phyloP scores from a whole-genome alignment of 2,329 filamentous ascomycete species.

The Allantophomopsis lycopodina region DNA sequence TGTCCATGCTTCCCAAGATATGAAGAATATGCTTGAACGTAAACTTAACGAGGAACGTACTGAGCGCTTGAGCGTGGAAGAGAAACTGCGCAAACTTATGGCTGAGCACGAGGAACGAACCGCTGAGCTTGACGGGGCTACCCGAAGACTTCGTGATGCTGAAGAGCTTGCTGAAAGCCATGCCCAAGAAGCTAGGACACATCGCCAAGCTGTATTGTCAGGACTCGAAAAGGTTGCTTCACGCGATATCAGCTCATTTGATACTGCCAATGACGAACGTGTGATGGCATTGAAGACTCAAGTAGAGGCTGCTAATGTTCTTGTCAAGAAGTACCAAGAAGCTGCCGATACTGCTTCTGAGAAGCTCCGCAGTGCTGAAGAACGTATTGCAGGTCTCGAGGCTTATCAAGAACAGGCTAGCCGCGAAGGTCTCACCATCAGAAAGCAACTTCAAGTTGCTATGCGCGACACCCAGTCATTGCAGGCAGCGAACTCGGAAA shows the following conservation, averaged over 20 bases:
- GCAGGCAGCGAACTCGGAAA: slow-evolving; percentile 65
- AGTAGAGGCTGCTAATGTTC: slow-evolving; percentile 58
- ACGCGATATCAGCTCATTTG: slow-evolving; percentile 32
- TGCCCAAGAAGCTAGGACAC: slow-evolving; percentile 73
- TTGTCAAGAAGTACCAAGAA: slow-evolving; percentile 80
- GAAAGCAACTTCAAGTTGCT: slow-evolving; percentile 76
- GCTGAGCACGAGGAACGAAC: slow-evolving; percentile 72
- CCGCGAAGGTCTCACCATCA: slow-evolving; percentile 77
- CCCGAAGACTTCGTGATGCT: slow-evolving; percentile 65
- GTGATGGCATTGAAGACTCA: slow-evolving; percentile 66
- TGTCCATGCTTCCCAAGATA: slow-evolving; percentile 65
- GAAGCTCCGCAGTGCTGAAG: slow-evolving; percentile 82
- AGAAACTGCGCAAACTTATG: slow-evolving; percentile 62
- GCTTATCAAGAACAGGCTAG: slow-evolving; percentile 96
- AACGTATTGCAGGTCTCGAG: slow-evolving; percentile 90
- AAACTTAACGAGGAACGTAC: slow-evolving; percentile 73
- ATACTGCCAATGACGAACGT: slow-evolving; percentile 46
- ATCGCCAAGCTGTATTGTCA: slow-evolving; percentile 68
- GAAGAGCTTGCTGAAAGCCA: slow-evolving; percentile 83
- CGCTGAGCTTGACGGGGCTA: slow-evolving; percentile 61
- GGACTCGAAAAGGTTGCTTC: slow-evolving; percentile 64
- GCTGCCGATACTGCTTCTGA: slow-evolving; percentile 80
- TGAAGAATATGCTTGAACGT: slow-evolving; percentile 61
- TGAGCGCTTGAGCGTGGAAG: slow-evolving; percentile 62
- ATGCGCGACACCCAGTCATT: slow-evolving; percentile 75